These are phyloP conservation scores for Termitomyces sp. DNA, from an alignment of 768 basidiomycete genomes.

Conservation along the genomic window DNA sequence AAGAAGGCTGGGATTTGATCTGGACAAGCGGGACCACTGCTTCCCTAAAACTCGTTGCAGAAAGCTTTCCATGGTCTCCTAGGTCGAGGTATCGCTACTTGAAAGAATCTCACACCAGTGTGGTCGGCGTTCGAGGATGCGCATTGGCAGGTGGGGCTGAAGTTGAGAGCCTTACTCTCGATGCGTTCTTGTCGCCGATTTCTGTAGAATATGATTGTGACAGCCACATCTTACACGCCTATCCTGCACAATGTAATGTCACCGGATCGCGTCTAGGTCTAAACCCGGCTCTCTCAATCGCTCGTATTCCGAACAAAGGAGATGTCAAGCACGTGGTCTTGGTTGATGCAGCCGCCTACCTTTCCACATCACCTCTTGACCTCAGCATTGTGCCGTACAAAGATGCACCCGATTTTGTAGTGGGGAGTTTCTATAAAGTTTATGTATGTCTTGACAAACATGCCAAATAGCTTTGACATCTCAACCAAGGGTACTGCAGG, in stretches of 20 bases:
- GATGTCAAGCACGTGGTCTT: conserved; percentile 3
- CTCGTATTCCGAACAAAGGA: background rate
- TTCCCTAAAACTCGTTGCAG: conserved; percentile 10
- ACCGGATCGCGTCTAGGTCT: conserved; percentile 14
- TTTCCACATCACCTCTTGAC: conserved; percentile 12
- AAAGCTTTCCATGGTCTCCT: conserved; percentile 9
- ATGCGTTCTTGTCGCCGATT: conserved; percentile 3
- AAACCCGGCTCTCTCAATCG: conserved; percentile 5
- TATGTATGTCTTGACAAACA: conserved; percentile 6
- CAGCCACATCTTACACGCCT: conserved; percentile 5
- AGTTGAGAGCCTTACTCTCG: conserved; percentile 10
- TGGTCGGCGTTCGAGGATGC: conserved; percentile 12
- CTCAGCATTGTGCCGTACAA: conserved; percentile 5
- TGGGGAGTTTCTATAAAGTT: conserved; percentile 13
- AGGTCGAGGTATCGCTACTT: conserved; percentile 8
- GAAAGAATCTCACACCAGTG: conserved; percentile 13
- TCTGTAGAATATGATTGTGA: background rate
- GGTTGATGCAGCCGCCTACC: conserved; percentile 13
- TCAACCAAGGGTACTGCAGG: background rate
- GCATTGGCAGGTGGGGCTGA: conserved; percentile 12
- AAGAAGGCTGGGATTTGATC: conserved; percentile 12
- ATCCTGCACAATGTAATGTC: conserved; percentile 15
- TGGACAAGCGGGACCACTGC: conserved; percentile 14
- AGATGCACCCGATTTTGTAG: conserved; percentile 13
- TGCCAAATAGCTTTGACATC: background rate